These are phyloP conservation scores for Centrapalus pauciflorus DNA, from an alignment of 129 eudicot genomes.

Conservation along the genomic window DNA sequence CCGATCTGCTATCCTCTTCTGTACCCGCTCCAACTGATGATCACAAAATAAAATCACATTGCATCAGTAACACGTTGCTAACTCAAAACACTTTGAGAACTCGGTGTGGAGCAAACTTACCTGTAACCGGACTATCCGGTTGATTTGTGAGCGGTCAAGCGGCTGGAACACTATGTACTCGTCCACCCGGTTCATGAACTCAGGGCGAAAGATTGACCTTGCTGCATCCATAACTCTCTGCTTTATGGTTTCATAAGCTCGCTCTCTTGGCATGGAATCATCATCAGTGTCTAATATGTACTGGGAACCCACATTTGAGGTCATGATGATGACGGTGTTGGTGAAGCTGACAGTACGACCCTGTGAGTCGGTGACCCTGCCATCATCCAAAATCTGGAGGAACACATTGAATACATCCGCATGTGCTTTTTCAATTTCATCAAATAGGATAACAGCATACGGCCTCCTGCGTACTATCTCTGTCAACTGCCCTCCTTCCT, in stretches of 20 bases:
- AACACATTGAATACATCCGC: conserved; percentile 90
- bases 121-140: conserved; percentile 80
- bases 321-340: conserved; percentile 91
- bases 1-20: conserved; percentile 75
- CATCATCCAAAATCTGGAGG: conserved; percentile 93
- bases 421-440: conserved; percentile 96
- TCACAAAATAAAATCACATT: background rate
- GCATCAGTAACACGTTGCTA: background rate
- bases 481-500: conserved; percentile 97
- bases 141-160: conserved; percentile 88
- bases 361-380: conserved; percentile 96
- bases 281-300: conserved; percentile 78
- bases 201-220: conserved; percentile 77
- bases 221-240: conserved; percentile 94
- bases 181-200: conserved; percentile 98
- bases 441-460: conserved; percentile 86
- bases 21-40: conserved; percentile 73
- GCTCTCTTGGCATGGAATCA: conserved; percentile 50
- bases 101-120: conserved; percentile 23
- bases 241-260: conserved; percentile 73
- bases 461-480: conserved; percentile 91
- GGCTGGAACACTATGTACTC: conserved; percentile 98
- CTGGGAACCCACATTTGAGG: conserved; percentile 96
- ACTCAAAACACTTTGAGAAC: background rate
- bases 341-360: conserved; percentile 98